A percentile compares a stretch with the other conserved stretches of the same genome.
Conservation (phyloP, 2,329 filamentous ascomycete genomes). For the Exophiala viscosa region DNA sequence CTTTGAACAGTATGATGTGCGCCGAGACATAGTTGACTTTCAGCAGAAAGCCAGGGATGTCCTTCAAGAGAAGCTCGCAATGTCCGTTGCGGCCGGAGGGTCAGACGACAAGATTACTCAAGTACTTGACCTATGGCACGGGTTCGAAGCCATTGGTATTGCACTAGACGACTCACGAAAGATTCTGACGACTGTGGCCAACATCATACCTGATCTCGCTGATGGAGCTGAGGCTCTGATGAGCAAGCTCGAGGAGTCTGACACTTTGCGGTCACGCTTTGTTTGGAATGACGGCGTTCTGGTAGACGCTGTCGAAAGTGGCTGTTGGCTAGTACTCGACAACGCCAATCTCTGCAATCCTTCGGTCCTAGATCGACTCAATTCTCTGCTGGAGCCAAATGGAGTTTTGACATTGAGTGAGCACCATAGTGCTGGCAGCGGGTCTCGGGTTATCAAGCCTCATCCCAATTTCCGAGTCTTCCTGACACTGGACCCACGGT, state of each 20-base stretch:
- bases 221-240: slow-evolving; percentile 1
- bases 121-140: slow-evolving; percentile 8
- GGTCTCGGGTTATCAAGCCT: slow-evolving; percentile 70
- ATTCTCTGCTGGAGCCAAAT: slow-evolving; percentile 87
- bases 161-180: background rate
- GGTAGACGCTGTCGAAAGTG: slow-evolving; percentile 77
- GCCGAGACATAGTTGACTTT: slow-evolving; percentile 65
- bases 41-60: slow-evolving; percentile 52
- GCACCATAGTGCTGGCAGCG: slow-evolving; percentile 75
- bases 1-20: slow-evolving; percentile 87
- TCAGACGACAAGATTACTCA: background rate
- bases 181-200: background rate
- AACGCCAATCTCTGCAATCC: slow-evolving; percentile 96
- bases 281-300: slow-evolving; percentile 95
- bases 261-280: slow-evolving; percentile 47
- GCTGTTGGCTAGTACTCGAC: slow-evolving; percentile 90
- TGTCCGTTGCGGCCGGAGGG: background rate
- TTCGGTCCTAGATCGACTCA: slow-evolving; percentile 88
- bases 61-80: slow-evolving; percentile 42
- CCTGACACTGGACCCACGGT: slow-evolving; percentile 83
- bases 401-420: slow-evolving; percentile 89
- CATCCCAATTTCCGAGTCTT: slow-evolving; percentile 89
- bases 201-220: slow-evolving; percentile 2
- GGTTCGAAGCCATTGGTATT: slow-evolving; percentile 1
- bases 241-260: background rate